Percentiles rank a stretch among this genome's conserved stretches.
phyloP scores from a whole-genome alignment of 306 rosid genomes.

The Casuarina equisetifolia region DNA sequence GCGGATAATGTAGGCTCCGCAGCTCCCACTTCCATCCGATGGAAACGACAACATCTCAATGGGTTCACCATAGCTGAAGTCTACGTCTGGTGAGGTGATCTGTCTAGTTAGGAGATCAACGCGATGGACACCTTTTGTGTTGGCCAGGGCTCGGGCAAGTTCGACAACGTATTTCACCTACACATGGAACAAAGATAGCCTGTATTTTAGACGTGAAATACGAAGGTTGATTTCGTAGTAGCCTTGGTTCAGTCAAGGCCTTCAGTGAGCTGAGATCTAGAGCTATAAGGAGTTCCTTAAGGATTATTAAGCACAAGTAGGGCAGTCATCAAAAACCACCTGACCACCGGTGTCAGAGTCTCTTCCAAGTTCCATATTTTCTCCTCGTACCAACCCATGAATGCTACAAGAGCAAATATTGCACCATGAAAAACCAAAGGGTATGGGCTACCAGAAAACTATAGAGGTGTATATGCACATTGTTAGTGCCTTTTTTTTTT shows the following conservation, averaged over 20 bases:
- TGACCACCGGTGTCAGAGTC: conserved; percentile 92
- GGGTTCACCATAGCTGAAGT: conserved; percentile 74
- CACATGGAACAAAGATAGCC: not conserved
- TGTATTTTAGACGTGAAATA: not conserved
- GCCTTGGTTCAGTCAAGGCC: not conserved
- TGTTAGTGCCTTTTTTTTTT: not conserved
- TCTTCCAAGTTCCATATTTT: conserved; percentile 86
- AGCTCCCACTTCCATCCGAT: conserved; percentile 59
- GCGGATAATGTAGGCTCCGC: conserved; percentile 77
- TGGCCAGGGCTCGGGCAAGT: conserved; percentile 76
- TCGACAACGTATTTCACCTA: conserved; percentile 83
- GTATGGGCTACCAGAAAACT: not conserved
- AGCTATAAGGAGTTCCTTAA: not conserved
- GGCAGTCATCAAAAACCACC: conserved; percentile 33
- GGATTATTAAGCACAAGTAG: not conserved
- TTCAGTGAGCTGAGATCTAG: not conserved
- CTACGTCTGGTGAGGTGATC: conserved; percentile 63
- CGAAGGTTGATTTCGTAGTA: not conserved
- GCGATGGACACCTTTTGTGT: conserved; percentile 67
- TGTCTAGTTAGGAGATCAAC: conserved; percentile 83
- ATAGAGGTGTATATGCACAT: not conserved
- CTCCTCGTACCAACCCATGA: conserved; percentile 84
- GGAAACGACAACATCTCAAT: conserved; percentile 73
- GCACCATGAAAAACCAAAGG: conserved; percentile 3
- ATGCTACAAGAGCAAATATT: conserved; percentile 36